A percentile compares a stretch with the other conserved stretches of the same genome.
Conservation (phyloP, 2,329 filamentous ascomycete species). For the Diaporthe caulivora region DNA sequence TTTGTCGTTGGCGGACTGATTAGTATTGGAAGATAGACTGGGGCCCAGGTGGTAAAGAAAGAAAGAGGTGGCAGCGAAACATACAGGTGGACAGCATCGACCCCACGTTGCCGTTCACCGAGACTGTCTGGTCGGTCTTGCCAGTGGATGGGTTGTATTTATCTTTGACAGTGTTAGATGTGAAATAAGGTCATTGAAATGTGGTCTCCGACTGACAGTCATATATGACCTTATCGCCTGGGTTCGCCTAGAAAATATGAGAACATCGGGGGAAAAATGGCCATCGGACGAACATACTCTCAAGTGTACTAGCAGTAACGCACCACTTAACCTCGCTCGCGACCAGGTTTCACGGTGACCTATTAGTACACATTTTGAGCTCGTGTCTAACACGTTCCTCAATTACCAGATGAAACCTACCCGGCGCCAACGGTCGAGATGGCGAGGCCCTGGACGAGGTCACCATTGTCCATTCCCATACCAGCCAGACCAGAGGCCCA, state of each 20-base stretch:
- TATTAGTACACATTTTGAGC: neutral
- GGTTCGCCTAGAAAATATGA: neutral
- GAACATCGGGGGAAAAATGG: neutral
- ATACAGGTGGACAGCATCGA: constrained; percentile 39
- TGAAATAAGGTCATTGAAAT: no score
- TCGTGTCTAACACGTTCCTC: neutral
- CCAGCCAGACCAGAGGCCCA: neutral
- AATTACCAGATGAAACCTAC: neutral
- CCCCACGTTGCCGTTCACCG: constrained; percentile 39
- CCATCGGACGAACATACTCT: neutral
- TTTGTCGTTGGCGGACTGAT: neutral
- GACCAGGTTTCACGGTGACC: neutral
- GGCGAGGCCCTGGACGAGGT: neutral
- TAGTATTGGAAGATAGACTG: neutral
- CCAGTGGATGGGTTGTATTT: constrained; percentile 39
- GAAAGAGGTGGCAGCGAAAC: neutral
- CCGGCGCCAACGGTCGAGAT: neutral
- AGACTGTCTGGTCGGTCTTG: constrained; percentile 42
- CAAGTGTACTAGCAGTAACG: neutral
- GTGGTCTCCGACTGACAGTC: neutral
- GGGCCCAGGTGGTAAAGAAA: neutral
- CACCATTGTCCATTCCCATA: neutral
- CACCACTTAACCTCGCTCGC: neutral
- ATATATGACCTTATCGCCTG: neutral
- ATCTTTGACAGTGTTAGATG: constrained; percentile 28